Evolutionary conservation across 169 alveolate genomes (phyloP).

Genomic region (Plasmodium billcollinsi): DNA sequence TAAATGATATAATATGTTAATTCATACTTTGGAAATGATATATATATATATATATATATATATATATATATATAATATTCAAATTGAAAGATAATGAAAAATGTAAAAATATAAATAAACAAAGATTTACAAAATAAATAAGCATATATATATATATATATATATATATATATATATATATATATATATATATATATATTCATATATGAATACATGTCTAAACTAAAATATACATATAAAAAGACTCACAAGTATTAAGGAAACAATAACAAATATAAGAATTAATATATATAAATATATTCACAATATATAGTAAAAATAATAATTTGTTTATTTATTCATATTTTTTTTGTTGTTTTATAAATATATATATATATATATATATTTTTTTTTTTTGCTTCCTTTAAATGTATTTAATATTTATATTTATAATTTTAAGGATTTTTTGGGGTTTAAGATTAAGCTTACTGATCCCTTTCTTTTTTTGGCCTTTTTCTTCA

Average conservation of each 20-base stretch:
- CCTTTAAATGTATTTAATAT: not conserved
- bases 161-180: too few species aligned
- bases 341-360: too few species aligned
- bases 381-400: not conserved
- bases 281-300: too few species aligned
- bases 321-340: too few species aligned
- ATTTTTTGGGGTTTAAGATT: conserved; percentile 49
- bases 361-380: not conserved
- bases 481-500: conserved; percentile 50
- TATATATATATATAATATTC: not conserved
- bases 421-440: conserved; percentile 29
- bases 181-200: too few species aligned
- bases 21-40: not conserved
- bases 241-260: too few species aligned
- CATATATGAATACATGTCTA: too few species aligned
- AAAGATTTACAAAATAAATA: too few species aligned
- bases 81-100: conserved; percentile 6
- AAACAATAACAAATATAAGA: too few species aligned
- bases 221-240: too few species aligned
- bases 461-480: conserved; percentile 39
- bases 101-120: not conserved
- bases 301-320: too few species aligned
- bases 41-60: not conserved
- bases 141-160: too few species aligned
- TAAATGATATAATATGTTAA: not conserved